Evolutionary conservation across 2,329 filamentous ascomycete species (phyloP).

Genomic region (Penicillium sp.): DNA sequence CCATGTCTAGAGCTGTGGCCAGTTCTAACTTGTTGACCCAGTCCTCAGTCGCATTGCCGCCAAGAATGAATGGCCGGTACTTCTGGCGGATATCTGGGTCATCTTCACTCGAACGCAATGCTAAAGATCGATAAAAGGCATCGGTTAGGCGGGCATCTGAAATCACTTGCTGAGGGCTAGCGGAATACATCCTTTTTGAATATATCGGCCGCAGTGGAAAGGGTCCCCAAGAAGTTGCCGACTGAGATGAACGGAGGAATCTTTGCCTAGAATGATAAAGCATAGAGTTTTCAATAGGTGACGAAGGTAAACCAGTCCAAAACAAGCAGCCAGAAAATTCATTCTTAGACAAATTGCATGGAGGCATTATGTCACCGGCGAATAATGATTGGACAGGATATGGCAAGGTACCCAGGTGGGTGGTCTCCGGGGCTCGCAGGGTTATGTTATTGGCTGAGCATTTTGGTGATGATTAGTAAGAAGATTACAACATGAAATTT

Average conservation of each 20-base stretch:
- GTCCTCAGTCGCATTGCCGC: conserved; percentile 43
- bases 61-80: conserved; percentile 59
- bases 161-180: background rate
- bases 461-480: too few relatives aligned
- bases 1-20: conserved; percentile 52
- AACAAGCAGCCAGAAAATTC: too few relatives aligned
- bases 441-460: too few relatives aligned
- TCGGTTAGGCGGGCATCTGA: background rate
- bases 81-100: conserved; percentile 44
- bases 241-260: background rate
- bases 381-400: too few relatives aligned
- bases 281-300: background rate
- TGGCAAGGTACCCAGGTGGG: too few relatives aligned
- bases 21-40: conserved; percentile 60
- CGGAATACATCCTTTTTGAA: conserved; percentile 4
- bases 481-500: too few relatives aligned
- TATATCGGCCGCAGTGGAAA: background rate
- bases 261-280: background rate
- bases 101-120: conserved; percentile 49
- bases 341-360: too few relatives aligned
- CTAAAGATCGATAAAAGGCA: conserved; percentile 30
- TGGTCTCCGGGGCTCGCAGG: too few relatives aligned
- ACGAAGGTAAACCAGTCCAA: too few relatives aligned
- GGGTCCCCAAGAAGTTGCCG: background rate
- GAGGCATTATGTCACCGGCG: too few relatives aligned